Percentiles rank a stretch among this genome's conserved stretches.
These are phyloP conservation scores for Sporothrix phasma DNA, from an alignment of 2,329 filamentous ascomycete species.

Conservation along the genomic window DNA sequence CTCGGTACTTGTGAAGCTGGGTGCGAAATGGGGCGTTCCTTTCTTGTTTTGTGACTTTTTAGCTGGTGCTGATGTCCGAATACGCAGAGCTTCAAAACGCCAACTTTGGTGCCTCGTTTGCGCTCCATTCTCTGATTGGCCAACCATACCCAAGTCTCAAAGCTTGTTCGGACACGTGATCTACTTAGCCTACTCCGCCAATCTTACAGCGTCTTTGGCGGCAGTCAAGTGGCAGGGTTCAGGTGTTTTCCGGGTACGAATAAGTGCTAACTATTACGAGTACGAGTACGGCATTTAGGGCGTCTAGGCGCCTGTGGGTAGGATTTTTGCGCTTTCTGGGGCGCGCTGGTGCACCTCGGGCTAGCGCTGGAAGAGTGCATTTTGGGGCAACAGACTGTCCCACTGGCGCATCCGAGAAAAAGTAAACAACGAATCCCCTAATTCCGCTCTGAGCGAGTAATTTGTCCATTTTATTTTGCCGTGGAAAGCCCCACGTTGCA, in stretches of 20 bases:
- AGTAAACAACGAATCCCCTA: not conserved
- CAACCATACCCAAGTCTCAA: too few relatives aligned
- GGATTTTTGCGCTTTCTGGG: not conserved
- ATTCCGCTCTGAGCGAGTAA: not conserved
- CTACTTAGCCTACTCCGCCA: not conserved
- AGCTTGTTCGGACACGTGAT: too few relatives aligned
- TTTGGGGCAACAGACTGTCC: not conserved
- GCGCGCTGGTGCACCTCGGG: not conserved
- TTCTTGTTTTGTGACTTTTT: not conserved
- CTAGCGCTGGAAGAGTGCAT: not conserved
- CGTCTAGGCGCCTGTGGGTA: not conserved
- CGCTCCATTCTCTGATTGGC: not conserved
- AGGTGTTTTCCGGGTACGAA: not conserved
- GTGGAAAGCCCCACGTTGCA: not conserved
- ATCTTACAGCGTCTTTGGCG: not conserved
- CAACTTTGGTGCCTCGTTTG: not conserved
- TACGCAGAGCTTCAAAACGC: not conserved
- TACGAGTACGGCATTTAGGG: slow-evolving; percentile 4
- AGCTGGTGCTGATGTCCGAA: not conserved
- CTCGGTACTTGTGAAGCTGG: not conserved
- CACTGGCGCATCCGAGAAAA: not conserved
- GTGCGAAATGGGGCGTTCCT: not conserved
- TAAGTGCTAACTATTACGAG: not conserved
- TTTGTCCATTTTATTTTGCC: not conserved
- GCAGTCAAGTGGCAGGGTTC: too few relatives aligned